Percentiles rank a stretch among this genome's conserved stretches.
phyloP scores from a whole-genome alignment of 2,329 filamentous ascomycete species.

The Orbilia blumenaviensis region DNA sequence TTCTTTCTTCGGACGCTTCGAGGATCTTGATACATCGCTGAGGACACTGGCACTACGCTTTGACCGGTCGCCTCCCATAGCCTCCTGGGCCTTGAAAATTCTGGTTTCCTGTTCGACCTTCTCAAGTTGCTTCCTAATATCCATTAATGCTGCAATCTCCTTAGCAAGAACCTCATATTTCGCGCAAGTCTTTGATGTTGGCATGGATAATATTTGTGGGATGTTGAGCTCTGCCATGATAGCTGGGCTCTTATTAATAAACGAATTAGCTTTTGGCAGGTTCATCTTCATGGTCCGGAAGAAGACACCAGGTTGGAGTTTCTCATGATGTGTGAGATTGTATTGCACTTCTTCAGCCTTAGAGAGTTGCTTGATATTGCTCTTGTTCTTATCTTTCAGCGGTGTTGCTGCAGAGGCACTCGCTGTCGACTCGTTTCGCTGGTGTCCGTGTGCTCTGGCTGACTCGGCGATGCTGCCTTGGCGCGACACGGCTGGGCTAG shows the following conservation, averaged over 20 bases:
- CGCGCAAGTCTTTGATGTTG: conserved; percentile 75
- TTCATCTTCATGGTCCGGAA: conserved; percentile 87
- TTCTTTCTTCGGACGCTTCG: conserved; percentile 50
- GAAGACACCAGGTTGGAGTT: conserved; percentile 82
- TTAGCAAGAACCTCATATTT: conserved; percentile 76
- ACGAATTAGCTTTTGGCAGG: conserved; percentile 80
- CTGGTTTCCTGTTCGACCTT: conserved; percentile 69
- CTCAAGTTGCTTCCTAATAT: conserved; percentile 77
- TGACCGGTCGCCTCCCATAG: conserved; percentile 23
- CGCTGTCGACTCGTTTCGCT: conserved; percentile 59
- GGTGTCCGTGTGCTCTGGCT: conserved; percentile 59
- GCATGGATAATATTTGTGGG: conserved; percentile 75
- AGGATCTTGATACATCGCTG: conserved; percentile 47
- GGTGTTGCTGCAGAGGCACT: conserved; percentile 55
- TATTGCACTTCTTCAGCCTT: conserved; percentile 80
- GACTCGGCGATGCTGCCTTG: conserved; percentile 67
- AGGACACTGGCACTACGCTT: conserved; percentile 45
- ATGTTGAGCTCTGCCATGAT: conserved; percentile 79
- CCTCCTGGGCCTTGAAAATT: conserved; percentile 56
- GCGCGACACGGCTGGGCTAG: conserved; percentile 62
- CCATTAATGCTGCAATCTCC: conserved; percentile 75
- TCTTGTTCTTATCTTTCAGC: conserved; percentile 44
- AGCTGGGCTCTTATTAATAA: conserved; percentile 76
- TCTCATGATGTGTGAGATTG: conserved; percentile 85
- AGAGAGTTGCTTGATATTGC: conserved; percentile 64